phyloP scores from a whole-genome alignment of 1,284 basidiomycete species.

The Rhodotorula sp. region DNA sequence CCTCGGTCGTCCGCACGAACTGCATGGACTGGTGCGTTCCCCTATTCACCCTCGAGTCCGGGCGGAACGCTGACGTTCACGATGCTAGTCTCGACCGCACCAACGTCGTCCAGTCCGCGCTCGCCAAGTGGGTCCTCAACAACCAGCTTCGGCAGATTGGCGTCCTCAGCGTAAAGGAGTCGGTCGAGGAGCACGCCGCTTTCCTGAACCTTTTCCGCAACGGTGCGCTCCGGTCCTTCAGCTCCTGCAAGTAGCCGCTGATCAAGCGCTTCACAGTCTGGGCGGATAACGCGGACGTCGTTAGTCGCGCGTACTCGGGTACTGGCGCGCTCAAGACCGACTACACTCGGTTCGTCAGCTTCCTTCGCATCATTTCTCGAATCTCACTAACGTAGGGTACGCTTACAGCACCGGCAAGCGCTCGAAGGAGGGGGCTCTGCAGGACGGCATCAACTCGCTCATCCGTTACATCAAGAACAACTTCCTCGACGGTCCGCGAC shows the following conservation, averaged over 20 bases:
- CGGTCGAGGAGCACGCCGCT: slow-evolving; percentile 71
- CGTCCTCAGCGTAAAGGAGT: slow-evolving; percentile 66
- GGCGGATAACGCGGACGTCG: slow-evolving; percentile 93
- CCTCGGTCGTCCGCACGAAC: slow-evolving; percentile 73
- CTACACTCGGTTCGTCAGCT: slow-evolving; percentile 65
- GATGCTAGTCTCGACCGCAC: slow-evolving; percentile 85
- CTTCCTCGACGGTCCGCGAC: slow-evolving; percentile 91
- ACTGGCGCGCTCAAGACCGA: slow-evolving; percentile 97
- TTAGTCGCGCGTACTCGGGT: slow-evolving; percentile 89
- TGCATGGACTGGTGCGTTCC: slow-evolving; percentile 57
- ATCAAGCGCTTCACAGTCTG: slow-evolving; percentile 64
- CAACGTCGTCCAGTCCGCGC: slow-evolving; percentile 87
- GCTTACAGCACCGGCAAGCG: slow-evolving; percentile 73
- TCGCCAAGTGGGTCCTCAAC: slow-evolving; percentile 80
- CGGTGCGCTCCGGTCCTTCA: slow-evolving; percentile 58
- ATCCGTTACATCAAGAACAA: slow-evolving; percentile 95
- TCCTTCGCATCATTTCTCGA: background rate
- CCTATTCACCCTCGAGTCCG: too few species aligned
- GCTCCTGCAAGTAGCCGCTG: background rate
- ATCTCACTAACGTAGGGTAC: background rate
- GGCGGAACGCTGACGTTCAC: background rate
- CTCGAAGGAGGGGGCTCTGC: slow-evolving; percentile 71
- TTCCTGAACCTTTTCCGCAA: slow-evolving; percentile 84
- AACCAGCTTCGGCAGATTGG: slow-evolving; percentile 72
- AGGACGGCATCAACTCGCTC: slow-evolving; percentile 84